A percentile compares a stretch with the other conserved stretches of the same genome.
Conservation (phyloP, 2,329 filamentous ascomycete species). For the Gnomoniopsis sp. region DNA sequence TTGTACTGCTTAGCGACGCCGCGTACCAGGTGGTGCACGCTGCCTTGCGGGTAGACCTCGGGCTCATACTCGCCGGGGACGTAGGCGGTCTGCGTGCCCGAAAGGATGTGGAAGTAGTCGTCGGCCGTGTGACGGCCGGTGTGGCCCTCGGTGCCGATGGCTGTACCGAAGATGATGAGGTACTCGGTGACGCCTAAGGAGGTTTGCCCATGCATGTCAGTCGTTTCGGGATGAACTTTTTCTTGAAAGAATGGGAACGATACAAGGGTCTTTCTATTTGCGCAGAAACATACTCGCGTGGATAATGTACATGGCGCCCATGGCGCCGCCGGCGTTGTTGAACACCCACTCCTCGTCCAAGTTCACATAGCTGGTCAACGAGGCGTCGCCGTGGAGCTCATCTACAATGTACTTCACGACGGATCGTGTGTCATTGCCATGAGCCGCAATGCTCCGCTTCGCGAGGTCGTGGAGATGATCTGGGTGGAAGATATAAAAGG, state of each 20-base stretch:
- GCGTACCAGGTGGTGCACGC: conserved; percentile 67
- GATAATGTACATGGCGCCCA: conserved; percentile 89
- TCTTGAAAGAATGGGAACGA: no score
- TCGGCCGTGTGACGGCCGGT: conserved; percentile 85
- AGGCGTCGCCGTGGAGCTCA: conserved; percentile 59
- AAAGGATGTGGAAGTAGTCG: conserved; percentile 91
- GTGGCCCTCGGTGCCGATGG: conserved; percentile 84
- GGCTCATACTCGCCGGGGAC: conserved; percentile 62
- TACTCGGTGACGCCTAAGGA: conserved; percentile 75
- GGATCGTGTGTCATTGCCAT: conserved; percentile 71
- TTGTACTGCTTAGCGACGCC: conserved; percentile 79
- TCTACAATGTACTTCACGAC: conserved; percentile 68
- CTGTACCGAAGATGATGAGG: conserved; percentile 82
- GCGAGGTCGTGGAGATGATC: conserved; percentile 67
- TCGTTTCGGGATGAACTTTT: no score
- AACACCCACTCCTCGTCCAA: conserved; percentile 80
- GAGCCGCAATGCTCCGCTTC: conserved; percentile 59
- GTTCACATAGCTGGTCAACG: conserved; percentile 56
- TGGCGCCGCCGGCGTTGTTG: conserved; percentile 87
- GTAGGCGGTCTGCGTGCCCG: conserved; percentile 74
- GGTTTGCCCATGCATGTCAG: conserved; percentile 1
- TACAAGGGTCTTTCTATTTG: no score
- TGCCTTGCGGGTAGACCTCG: conserved; percentile 67
- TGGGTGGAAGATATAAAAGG: conserved; percentile 73
- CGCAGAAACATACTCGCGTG: conserved; percentile 64